Evolutionary conservation across 441 rosid genomes (phyloP).

Genomic region (Theobroma grandiflorum): DNA sequence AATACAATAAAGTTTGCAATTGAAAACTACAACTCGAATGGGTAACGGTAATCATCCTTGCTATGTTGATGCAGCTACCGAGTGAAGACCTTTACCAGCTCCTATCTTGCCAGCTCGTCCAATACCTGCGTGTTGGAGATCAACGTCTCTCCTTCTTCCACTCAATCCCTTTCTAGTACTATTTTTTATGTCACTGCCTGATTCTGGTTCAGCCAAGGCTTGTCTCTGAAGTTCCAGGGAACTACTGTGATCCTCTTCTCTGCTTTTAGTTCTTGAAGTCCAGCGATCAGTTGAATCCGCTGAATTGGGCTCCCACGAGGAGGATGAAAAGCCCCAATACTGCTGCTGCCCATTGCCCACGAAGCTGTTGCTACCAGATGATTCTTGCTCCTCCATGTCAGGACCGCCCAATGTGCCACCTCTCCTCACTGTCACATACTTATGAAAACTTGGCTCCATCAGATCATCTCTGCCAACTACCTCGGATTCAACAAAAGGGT

Average conservation of each 20-base stretch:
- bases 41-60: background rate
- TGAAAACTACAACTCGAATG: constrained; percentile 19
- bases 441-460: constrained; percentile 84
- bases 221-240: constrained; percentile 48
- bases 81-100: constrained; percentile 34
- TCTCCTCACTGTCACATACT: constrained; percentile 70
- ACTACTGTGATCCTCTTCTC: constrained; percentile 48
- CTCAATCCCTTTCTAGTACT: constrained; percentile 38
- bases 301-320: constrained; percentile 81
- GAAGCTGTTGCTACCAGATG: constrained; percentile 82
- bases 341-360: constrained; percentile 53
- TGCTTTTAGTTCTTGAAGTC: constrained; percentile 60
- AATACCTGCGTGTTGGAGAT: constrained; percentile 43
- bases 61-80: constrained; percentile 52
- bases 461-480: constrained; percentile 58
- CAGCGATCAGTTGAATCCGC: constrained; percentile 79
- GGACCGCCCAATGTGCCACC: constrained; percentile 49
- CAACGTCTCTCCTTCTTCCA: constrained; percentile 36
- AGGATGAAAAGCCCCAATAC: constrained; percentile 52
- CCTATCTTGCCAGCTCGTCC: constrained; percentile 53
- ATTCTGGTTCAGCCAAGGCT: constrained; percentile 27
- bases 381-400: constrained; percentile 74
- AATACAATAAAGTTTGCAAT: constrained; percentile 18
- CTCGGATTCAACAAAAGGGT: constrained; percentile 75
- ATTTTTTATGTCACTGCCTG: constrained; percentile 34